A percentile compares a stretch with the other conserved stretches of the same genome.
Evolutionary conservation across 192 early-diverging fungal genomes (phyloP).

Genomic region (Backusella tarrabulga): DNA sequence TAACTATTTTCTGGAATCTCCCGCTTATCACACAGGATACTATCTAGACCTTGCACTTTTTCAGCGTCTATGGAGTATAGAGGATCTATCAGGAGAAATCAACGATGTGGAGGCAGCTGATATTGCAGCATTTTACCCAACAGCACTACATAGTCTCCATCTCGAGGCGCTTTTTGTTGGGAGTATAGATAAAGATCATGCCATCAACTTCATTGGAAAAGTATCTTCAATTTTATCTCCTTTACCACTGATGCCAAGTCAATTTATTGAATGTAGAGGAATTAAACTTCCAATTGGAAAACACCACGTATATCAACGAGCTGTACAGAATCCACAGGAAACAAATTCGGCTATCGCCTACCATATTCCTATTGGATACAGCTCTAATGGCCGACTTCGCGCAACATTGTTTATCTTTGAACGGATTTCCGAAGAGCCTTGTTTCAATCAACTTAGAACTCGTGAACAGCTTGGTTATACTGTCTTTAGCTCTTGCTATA

Average conservation of each 20-base stretch:
- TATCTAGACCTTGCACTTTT: slow-evolving; percentile 63
- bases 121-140: slow-evolving; percentile 61
- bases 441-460: slow-evolving; percentile 87
- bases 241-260: slow-evolving; percentile 48
- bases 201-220: slow-evolving; percentile 47
- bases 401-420: slow-evolving; percentile 55
- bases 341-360: slow-evolving; percentile 83
- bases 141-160: slow-evolving; percentile 58
- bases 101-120: slow-evolving; percentile 58
- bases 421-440: slow-evolving; percentile 81
- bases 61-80: slow-evolving; percentile 65
- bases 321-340: slow-evolving; percentile 64
- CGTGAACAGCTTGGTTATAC: slow-evolving; percentile 78
- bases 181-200: slow-evolving; percentile 60
- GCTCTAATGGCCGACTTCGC: slow-evolving; percentile 49
- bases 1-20: slow-evolving; percentile 68
- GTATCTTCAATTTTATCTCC: slow-evolving; percentile 51
- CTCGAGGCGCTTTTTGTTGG: slow-evolving; percentile 82
- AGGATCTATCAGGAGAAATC: slow-evolving; percentile 68
- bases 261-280: slow-evolving; percentile 34
- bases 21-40: slow-evolving; percentile 64
- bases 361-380: slow-evolving; percentile 65
- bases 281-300: slow-evolving; percentile 40
- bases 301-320: slow-evolving; percentile 30
- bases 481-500: slow-evolving; percentile 48